Evolutionary conservation across 306 rosid species (phyloP), one percentile per base, ranked within the genome.

Genomic region (Dryas octopetala): DNA sequence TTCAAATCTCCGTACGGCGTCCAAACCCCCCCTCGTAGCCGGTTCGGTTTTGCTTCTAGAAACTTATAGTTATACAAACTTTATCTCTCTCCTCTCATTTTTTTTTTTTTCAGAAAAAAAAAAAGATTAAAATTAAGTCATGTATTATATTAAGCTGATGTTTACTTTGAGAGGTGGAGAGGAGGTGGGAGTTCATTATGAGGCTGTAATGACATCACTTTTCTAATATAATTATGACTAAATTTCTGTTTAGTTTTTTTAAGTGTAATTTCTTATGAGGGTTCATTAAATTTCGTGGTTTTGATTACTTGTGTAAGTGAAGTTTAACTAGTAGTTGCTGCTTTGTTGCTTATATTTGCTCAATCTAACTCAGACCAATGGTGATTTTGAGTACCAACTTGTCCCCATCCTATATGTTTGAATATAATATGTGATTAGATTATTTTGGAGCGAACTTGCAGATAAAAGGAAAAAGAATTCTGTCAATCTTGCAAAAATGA

Each of bases 1-100:
- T 90, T 3, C 91, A 77, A 79, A 51, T 93, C 66, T 23, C 85
- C 2, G 82, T 93, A 5, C 86, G 81, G 71, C 86, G 82, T 0
- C 65, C 92, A 7, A 84, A 74, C 78, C 82, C 76, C n/a, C 86
- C 97, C 4, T 80, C 91, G 4, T 87, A 57, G 73, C 40, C 78
- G 78, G 73, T 44, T 78, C 58, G 76, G 48, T n/a, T 45, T 50
- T 15, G n/a, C 12, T n/a, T 53, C 40, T 9, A 38, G 8, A 51
- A 62, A 57, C 52, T 49, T 53, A 10, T 63, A 55, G 78, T 9
- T 16, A 32, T 32, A 32, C 38, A 32, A 2, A 32, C 38, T 16
- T 12, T 10, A 10, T 72, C 45, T 48, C 53, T 61, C 28, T 66
- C 41, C 41, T 40, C 28, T 10, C 46, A 40, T 7, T 38, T 55